Percentiles rank a stretch among this genome's conserved stretches.
phyloP scores from a whole-genome alignment of 73 alveolate genomes.

The Paramecium bursaria region DNA sequence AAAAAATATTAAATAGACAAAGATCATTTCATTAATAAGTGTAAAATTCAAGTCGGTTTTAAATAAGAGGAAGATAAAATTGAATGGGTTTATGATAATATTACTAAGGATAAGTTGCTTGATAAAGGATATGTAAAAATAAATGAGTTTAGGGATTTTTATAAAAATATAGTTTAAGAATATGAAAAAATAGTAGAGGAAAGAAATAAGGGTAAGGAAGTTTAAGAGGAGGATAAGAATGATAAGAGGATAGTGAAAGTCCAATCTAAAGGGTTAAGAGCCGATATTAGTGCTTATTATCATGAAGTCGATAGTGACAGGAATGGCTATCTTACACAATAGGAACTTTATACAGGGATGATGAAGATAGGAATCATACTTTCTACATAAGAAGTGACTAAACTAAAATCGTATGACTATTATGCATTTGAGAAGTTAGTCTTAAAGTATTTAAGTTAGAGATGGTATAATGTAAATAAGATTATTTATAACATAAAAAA shows the following conservation, averaged over 20 bases:
- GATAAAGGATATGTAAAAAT: no score
- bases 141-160: no score
- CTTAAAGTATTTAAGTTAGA: background rate
- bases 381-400: background rate
- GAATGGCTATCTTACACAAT: background rate
- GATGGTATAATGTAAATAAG: constrained; percentile 9
- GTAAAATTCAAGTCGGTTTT: no score
- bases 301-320: constrained; percentile 17
- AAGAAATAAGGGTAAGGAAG: no score
- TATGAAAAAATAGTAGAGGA: no score
- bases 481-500: constrained; percentile 25
- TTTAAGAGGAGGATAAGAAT: no score
- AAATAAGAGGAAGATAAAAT: background rate
- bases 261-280: no score
- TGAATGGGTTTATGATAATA: constrained; percentile 30
- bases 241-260: no score
- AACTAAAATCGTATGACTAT: constrained; percentile 34
- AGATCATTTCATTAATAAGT: constrained; percentile 27
- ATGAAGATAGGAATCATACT: constrained; percentile 18
- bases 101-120: no score
- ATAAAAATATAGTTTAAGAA: no score
- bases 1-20: constrained; percentile 28
- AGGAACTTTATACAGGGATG: constrained; percentile 20
- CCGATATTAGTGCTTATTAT: constrained; percentile 11
- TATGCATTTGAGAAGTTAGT: constrained; percentile 18